These are phyloP conservation scores for Pistacia integerrima DNA, from an alignment of 345 rosid species.

Conservation along the genomic window DNA sequence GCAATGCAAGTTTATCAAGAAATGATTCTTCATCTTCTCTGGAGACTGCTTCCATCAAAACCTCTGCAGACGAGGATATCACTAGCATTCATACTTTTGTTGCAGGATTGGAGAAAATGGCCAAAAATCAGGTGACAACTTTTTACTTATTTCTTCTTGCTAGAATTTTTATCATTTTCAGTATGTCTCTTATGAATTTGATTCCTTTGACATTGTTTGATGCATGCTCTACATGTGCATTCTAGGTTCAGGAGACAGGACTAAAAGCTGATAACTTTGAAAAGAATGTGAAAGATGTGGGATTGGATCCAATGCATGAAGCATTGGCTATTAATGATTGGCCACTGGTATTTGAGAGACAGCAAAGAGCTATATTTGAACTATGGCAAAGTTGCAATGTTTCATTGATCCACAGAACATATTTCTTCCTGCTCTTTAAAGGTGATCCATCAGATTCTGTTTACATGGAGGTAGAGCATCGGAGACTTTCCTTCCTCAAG, in stretches of 20 bases:
- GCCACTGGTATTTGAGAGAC: conserved; percentile 66
- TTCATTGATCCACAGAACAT: conserved; percentile 87
- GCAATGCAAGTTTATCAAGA: conserved; percentile 47
- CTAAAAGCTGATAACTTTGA: conserved; percentile 31
- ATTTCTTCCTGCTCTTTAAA: conserved; percentile 87
- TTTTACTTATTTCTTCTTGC: background rate
- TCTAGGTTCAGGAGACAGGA: conserved; percentile 35
- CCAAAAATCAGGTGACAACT: conserved; percentile 45
- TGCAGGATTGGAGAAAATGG: conserved; percentile 82
- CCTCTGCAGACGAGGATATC: conserved; percentile 63
- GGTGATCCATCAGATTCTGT: conserved; percentile 93
- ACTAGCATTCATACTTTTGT: conserved; percentile 77
- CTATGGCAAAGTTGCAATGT: conserved; percentile 90
- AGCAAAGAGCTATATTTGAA: conserved; percentile 62
- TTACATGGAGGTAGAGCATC: conserved; percentile 89
- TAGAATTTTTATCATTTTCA: background rate
- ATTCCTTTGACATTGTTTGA: conserved; percentile 18
- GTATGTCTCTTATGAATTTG: conserved; percentile 8
- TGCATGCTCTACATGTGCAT: background rate
- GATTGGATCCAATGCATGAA: conserved; percentile 62
- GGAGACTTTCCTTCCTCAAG: conserved; percentile 84
- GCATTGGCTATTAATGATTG: conserved; percentile 50
- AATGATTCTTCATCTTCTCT: conserved; percentile 77
- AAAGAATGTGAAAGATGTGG: conserved; percentile 56
- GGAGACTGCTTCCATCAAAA: conserved; percentile 63